phyloP scores from a whole-genome alignment of 139 green algal genomes.

The Coelastrella sp. region DNA sequence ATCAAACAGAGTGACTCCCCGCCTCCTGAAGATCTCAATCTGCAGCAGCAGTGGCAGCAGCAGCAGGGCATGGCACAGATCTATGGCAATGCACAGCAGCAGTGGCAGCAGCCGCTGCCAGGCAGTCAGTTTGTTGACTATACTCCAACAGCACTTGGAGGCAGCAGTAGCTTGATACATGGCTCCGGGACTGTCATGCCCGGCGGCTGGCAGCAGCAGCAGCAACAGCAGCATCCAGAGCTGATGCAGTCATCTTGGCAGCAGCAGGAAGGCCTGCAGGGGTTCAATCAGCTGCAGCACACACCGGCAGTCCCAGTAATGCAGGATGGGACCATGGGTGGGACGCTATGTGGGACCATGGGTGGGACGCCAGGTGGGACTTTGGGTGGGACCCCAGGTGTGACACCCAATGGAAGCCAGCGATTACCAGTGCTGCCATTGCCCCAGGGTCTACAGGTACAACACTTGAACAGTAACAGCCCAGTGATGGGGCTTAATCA shows the following conservation, averaged over 20 bases:
- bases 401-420: not conserved
- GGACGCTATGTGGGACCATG: not conserved
- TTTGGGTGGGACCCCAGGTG: not conserved
- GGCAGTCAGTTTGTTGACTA: not conserved
- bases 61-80: not conserved
- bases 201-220: not conserved
- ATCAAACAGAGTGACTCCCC: constrained; percentile 38
- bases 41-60: constrained; percentile 5
- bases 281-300: not conserved
- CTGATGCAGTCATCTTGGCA: not conserved
- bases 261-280: not conserved
- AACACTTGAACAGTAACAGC: not conserved
- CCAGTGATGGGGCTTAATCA: not conserved
- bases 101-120: not conserved
- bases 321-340: not conserved
- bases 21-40: not conserved
- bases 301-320: not conserved
- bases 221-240: constrained; percentile 24
- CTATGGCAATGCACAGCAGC: not conserved
- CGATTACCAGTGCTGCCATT: not conserved
- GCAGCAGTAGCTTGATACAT: not conserved
- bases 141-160: not conserved
- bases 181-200: not conserved
- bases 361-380: not conserved
- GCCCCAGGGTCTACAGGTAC: not conserved